Evolutionary conservation across 164 flowering plant species (phyloP).

Genomic region (Berberis thunbergii): DNA sequence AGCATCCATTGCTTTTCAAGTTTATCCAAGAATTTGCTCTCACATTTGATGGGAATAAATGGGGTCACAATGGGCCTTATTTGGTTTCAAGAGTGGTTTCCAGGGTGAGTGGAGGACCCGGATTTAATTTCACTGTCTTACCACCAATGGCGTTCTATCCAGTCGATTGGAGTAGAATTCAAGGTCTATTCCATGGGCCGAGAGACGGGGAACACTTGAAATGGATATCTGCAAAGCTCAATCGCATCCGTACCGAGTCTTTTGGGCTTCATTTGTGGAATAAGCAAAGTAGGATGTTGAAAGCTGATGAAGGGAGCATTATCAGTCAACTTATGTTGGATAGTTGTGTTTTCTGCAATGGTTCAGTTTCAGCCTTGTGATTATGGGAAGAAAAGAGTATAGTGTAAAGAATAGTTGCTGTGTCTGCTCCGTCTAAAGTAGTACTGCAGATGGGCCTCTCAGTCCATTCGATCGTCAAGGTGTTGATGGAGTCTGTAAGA

Average conservation of each 20-base stretch:
- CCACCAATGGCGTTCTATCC: conserved; percentile 79
- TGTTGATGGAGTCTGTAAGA: background rate
- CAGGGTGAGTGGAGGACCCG: conserved; percentile 30
- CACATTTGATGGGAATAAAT: conserved; percentile 79
- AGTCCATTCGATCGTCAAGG: background rate
- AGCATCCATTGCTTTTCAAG: conserved; percentile 57
- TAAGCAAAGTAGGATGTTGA: conserved; percentile 45
- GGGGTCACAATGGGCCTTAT: conserved; percentile 98
- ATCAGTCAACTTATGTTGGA: conserved; percentile 28
- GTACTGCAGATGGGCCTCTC: background rate
- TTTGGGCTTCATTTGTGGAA: conserved; percentile 86
- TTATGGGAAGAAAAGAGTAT: background rate
- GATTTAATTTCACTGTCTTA: conserved; percentile 56
- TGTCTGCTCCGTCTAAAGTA: background rate
- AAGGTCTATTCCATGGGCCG: conserved; percentile 42
- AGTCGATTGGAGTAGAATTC: conserved; percentile 61
- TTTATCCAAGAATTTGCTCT: conserved; percentile 82
- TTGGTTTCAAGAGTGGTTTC: conserved; percentile 81
- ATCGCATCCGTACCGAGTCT: conserved; percentile 34
- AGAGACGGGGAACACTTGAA: conserved; percentile 23
- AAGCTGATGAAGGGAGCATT: conserved; percentile 70
- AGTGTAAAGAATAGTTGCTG: background rate
- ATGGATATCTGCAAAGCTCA: conserved; percentile 46
- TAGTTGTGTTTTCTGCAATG: conserved; percentile 46
- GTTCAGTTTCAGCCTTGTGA: conserved; percentile 18